Evolutionary conservation across 345 rosid genomes (phyloP).

Genomic region (Camelina sativa): DNA sequence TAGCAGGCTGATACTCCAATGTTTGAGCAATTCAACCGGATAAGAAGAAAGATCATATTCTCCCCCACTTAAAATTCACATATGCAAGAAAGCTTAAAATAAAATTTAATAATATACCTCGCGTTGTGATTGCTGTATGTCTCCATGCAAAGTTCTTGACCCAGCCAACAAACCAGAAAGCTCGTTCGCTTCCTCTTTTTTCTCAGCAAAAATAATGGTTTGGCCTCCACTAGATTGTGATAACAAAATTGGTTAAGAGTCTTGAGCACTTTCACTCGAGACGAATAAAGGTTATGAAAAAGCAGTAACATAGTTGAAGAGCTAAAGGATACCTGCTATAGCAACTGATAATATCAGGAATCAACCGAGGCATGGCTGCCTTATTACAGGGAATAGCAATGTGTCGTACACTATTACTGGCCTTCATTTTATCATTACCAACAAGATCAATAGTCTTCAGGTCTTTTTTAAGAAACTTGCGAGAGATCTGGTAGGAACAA

Average conservation of each 20-base stretch:
- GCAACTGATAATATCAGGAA: constrained; percentile 91
- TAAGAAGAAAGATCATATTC: constrained; percentile 4
- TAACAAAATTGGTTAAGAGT: constrained; percentile 9
- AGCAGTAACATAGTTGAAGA: neutral
- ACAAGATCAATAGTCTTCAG: constrained; percentile 96
- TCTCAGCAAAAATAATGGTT: constrained; percentile 89
- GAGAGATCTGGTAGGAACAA: constrained; percentile 58
- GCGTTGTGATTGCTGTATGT: constrained; percentile 87
- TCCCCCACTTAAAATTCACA: neutral
- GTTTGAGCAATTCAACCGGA: neutral
- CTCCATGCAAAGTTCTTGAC: constrained; percentile 93
- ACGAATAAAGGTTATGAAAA: neutral
- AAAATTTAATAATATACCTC: constrained; percentile 57
- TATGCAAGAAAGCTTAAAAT: neutral
- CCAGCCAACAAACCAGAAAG: constrained; percentile 87
- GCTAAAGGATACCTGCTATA: constrained; percentile 72
- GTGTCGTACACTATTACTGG: constrained; percentile 88
- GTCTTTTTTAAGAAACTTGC: constrained; percentile 69
- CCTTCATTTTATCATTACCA: constrained; percentile 98
- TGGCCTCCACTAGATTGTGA: constrained; percentile 79
- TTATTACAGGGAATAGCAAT: constrained; percentile 78
- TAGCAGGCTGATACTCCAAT: constrained; percentile 3
- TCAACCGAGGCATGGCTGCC: constrained; percentile 74
- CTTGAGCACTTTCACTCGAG: neutral
- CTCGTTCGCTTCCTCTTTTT: constrained; percentile 84